Evolutionary conservation across 768 basidiomycete genomes (phyloP).

Genomic region (Boletus sp.): DNA sequence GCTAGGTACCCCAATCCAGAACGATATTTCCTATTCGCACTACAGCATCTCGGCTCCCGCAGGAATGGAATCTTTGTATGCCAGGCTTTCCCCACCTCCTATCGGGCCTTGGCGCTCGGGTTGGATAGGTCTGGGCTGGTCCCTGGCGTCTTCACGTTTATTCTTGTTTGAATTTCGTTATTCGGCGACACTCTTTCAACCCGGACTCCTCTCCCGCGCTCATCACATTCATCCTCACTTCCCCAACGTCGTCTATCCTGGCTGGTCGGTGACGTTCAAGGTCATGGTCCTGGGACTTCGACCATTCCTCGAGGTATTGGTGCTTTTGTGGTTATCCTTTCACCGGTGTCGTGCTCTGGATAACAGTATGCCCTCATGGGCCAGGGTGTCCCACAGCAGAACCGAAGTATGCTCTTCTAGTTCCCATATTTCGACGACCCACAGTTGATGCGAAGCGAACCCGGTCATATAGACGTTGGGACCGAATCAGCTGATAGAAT

Average conservation of each 20-base stretch:
- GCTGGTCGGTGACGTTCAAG: background rate
- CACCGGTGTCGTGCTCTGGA: conserved; percentile 3
- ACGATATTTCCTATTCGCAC: background rate
- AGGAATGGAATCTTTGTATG: background rate
- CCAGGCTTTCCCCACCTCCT: background rate
- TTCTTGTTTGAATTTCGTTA: background rate
- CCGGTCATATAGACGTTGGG: background rate
- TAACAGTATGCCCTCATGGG: background rate
- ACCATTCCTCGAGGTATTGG: background rate
- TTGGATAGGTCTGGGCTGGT: conserved; percentile 17
- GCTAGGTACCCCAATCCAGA: background rate
- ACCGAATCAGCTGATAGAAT: conserved; percentile 8
- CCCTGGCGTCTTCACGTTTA: background rate
- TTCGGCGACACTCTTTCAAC: background rate
- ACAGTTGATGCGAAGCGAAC: background rate
- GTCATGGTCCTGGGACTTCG: conserved; percentile 13
- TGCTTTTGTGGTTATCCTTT: conserved; percentile 1
- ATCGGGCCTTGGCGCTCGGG: background rate
- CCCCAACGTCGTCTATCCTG: background rate
- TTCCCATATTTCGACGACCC: background rate
- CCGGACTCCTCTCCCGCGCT: background rate
- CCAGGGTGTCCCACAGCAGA: background rate
- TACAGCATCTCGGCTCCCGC: background rate
- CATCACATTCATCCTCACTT: background rate
- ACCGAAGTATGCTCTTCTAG: conserved; percentile 2